Conservation (phyloP, 352 stramenopile species). For the Lagenidium giganteum region DNA sequence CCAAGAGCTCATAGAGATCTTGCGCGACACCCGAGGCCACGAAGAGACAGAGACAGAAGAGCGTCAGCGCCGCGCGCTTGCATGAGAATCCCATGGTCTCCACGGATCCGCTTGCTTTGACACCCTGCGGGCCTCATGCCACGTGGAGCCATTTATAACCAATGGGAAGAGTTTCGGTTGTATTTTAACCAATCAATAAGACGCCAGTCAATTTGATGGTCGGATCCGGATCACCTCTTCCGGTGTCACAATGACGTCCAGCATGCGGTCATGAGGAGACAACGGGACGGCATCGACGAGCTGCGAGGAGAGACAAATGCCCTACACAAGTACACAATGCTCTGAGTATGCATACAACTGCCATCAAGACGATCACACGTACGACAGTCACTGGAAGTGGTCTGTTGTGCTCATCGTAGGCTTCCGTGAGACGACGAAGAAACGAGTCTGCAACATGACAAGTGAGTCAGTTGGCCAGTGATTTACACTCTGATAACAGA, state of each 20-base stretch:
- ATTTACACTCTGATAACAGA: neutral
- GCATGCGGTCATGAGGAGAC: constrained; percentile 50
- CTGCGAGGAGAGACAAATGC: constrained; percentile 57
- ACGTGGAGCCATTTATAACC: neutral
- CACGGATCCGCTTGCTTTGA: too few species aligned
- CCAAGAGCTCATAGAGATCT: constrained; percentile 68
- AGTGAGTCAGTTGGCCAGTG: neutral
- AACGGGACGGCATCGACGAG: constrained; percentile 60
- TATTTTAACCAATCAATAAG: constrained; percentile 5
- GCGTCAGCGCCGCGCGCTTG: constrained; percentile 16
- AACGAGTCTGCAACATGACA: constrained; percentile 48
- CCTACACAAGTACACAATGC: constrained; percentile 21
- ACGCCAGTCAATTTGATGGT: too few species aligned
- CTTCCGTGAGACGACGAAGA: constrained; percentile 48
- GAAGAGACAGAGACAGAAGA: constrained; percentile 39
- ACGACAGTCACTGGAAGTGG: constrained; percentile 53
- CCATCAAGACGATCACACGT: too few species aligned
- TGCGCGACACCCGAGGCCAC: constrained; percentile 30
- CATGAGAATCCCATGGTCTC: constrained; percentile 9
- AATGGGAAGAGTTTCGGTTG: constrained; percentile 3
- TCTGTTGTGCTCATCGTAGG: constrained; percentile 28
- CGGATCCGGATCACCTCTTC: constrained; percentile 43
- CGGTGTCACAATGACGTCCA: constrained; percentile 67
- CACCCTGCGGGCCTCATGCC: constrained; percentile 1
- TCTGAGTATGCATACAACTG: neutral